Evolutionary conservation across 1,284 basidiomycete species (phyloP), one percentile per base, ranked within the genome.

Genomic region (Exobasidium cylindrosporum): DNA sequence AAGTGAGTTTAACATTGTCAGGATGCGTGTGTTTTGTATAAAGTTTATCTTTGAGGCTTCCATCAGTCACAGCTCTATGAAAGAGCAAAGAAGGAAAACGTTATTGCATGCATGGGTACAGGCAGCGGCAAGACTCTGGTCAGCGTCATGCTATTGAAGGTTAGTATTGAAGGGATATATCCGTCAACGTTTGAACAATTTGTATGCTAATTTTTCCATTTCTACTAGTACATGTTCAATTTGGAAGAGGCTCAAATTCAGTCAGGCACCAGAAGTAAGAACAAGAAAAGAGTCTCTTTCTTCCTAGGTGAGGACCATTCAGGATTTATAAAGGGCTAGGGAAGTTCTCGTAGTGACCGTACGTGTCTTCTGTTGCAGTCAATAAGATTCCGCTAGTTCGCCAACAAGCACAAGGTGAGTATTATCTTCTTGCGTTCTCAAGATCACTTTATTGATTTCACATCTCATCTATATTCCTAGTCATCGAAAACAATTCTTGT

Each of bases 41-140:
- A 7, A 7, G 21, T 7, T 23, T 7, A 14, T 50, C 7, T 26
- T 50, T 11, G n/a, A 57, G 10, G 7, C 21, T 50, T 31, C 47
- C 29, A 7, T 50, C 58, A 60, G 29, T 44, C 32, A 43, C 23
- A 62, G 55, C 23, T 60, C 13, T 61, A 32, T 29, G 57, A 61
- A 30, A 57, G 31, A 23, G 58, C 58, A 28, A 60, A 28, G 13
- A 35, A 21, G 10, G 35, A 53, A 29, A 72, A 72, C 49, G 63
- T 73, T 31, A 64, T 74, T 46, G 69, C 70, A 43, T 70, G 68
- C 35, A 60, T 74, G n/a, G 67, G 68, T 30, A 74, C 72, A 1
- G 72, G 72, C n/a, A 66, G 64, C 43, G 72, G 72, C 6, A 74
- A 74, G 64, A 74, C 72, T 17, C 68, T 74, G 59, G 66, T 74